Conservation (phyloP, 371 early-diverging fungal genomes). For the Mucor irregularis region DNA sequence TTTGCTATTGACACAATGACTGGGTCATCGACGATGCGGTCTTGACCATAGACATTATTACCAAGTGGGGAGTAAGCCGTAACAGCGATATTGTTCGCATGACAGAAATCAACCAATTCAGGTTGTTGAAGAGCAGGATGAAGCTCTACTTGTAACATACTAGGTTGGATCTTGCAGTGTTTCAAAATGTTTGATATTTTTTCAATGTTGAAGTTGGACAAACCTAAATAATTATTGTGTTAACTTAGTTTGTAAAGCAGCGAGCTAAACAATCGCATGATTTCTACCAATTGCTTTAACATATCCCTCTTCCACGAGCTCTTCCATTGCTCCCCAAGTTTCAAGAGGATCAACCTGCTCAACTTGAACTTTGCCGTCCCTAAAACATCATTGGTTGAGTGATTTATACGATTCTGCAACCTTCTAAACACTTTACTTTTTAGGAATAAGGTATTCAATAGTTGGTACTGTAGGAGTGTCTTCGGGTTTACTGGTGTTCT, state of each 20-base stretch:
- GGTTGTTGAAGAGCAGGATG: slow-evolving; percentile 59
- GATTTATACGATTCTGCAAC: neutral
- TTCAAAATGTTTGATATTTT: slow-evolving; percentile 54
- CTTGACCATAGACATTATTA: slow-evolving; percentile 70
- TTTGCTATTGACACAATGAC: slow-evolving; percentile 60
- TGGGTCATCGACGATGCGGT: slow-evolving; percentile 59
- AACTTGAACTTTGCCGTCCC: slow-evolving; percentile 34
- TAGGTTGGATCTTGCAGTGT: slow-evolving; percentile 61
- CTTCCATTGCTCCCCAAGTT: slow-evolving; percentile 83
- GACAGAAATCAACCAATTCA: slow-evolving; percentile 40
- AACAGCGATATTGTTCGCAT: slow-evolving; percentile 32
- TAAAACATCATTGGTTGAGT: neutral
- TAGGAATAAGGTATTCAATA: slow-evolving; percentile 33
- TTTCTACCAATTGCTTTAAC: slow-evolving; percentile 63
- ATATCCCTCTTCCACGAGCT: slow-evolving; percentile 50
- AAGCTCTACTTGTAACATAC: slow-evolving; percentile 65
- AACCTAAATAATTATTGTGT: slow-evolving; percentile 18
- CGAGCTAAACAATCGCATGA: neutral
- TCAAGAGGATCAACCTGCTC: slow-evolving; percentile 52
- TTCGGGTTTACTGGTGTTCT: slow-evolving; percentile 33
- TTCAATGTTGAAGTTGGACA: slow-evolving; percentile 68
- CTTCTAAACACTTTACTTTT: slow-evolving; percentile 21
- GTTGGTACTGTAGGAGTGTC: slow-evolving; percentile 38
- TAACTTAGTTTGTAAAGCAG: neutral
- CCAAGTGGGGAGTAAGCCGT: slow-evolving; percentile 49